phyloP scores from a whole-genome alignment of 1,284 basidiomycete genomes.

The Entoloma clypeatum region DNA sequence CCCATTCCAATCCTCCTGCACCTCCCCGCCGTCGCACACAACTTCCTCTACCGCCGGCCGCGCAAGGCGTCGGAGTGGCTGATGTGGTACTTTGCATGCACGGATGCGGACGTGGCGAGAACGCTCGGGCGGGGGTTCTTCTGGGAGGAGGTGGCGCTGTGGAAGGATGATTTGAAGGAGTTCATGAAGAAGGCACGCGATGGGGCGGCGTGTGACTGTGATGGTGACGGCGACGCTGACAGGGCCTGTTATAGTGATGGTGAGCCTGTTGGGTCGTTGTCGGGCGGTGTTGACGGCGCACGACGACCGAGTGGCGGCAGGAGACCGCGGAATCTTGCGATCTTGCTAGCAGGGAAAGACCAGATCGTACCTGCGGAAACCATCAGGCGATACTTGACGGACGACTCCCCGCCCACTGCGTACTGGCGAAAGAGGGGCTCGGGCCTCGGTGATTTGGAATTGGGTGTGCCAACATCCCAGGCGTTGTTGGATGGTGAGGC shows the following conservation, averaged over 20 bases:
- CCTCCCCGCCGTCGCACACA: conserved; percentile 55
- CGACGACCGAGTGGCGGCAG: conserved; percentile 3
- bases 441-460: conserved; percentile 34
- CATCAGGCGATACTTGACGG: conserved; percentile 52
- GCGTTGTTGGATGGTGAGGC: conserved; percentile 11
- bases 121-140: conserved; percentile 59
- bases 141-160: conserved; percentile 59
- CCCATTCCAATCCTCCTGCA: conserved; percentile 64
- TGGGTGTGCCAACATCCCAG: conserved; percentile 11
- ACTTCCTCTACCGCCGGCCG: conserved; percentile 61
- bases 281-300: background rate
- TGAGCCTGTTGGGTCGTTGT: too few species aligned
- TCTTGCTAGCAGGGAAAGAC: conserved; percentile 51
- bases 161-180: conserved; percentile 49
- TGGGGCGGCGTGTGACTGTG: background rate
- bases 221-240: too few species aligned
- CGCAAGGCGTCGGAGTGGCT: conserved; percentile 56
- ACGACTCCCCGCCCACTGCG: too few species aligned
- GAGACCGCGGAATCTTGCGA: conserved; percentile 30
- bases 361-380: conserved; percentile 52
- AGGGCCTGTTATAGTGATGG: too few species aligned
- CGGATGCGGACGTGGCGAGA: conserved; percentile 58
- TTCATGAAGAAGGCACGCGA: conserved; percentile 18
- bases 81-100: conserved; percentile 63
- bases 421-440: conserved; percentile 23